Evolutionary conservation across 306 rosid genomes (phyloP).

Genomic region (Prunus campanulata): DNA sequence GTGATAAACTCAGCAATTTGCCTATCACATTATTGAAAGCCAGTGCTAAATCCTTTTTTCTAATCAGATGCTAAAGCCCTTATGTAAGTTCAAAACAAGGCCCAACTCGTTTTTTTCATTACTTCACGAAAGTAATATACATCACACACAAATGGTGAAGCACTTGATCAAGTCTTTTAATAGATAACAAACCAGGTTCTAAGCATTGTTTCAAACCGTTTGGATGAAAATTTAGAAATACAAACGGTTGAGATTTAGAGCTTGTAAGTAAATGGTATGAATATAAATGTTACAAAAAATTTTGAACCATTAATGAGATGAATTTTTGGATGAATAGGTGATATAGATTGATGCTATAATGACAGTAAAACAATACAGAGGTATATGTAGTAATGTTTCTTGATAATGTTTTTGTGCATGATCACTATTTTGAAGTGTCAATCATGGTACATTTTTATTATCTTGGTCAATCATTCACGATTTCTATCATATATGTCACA

Average conservation of each 20-base stretch:
- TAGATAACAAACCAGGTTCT: not conserved
- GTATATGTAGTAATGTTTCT: too few relatives aligned
- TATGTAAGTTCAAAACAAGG: not conserved
- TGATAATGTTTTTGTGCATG: too few relatives aligned
- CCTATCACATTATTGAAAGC: not conserved
- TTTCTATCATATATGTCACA: too few relatives aligned
- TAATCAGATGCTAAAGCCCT: not conserved
- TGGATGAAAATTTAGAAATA: not conserved
- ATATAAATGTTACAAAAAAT: too few relatives aligned
- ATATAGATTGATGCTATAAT: not conserved
- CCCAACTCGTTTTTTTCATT: not conserved
- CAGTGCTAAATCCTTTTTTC: not conserved
- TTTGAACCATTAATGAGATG: too few relatives aligned
- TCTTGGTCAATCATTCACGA: too few relatives aligned
- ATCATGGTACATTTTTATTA: too few relatives aligned
- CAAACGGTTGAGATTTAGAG: not conserved
- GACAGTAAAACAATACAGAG: too few relatives aligned
- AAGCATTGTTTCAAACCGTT: not conserved
- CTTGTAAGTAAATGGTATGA: not conserved
- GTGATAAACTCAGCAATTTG: not conserved
- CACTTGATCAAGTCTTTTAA: not conserved
- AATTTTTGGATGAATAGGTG: not conserved
- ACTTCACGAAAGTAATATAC: not conserved
- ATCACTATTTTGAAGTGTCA: too few relatives aligned
- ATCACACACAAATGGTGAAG: not conserved